Percentiles rank a stretch among this genome's conserved stretches.
These are phyloP conservation scores for Neurospora africana DNA, from an alignment of 495 filamentous ascomycete species.

Conservation along the genomic window DNA sequence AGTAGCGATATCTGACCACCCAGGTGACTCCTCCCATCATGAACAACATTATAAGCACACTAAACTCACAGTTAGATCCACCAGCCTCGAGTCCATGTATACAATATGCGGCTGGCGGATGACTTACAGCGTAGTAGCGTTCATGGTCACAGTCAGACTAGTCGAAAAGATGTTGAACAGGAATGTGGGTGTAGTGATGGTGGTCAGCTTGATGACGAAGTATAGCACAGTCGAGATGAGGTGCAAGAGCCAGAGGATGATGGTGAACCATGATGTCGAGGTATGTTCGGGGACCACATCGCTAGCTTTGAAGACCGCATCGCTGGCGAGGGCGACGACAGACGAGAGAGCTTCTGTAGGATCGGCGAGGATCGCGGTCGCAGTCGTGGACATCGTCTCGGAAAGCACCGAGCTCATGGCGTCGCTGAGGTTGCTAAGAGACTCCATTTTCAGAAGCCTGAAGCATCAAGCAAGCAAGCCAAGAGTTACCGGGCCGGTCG, in stretches of 20 bases:
- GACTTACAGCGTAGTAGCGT: slow-evolving; percentile 82
- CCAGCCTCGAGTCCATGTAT: background rate
- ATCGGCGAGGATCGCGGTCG: slow-evolving; percentile 5
- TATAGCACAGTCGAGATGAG: slow-evolving; percentile 68
- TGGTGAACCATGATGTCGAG: slow-evolving; percentile 37
- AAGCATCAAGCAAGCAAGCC: background rate
- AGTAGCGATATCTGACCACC: slow-evolving; percentile 85
- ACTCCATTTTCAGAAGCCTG: background rate
- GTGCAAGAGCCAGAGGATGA: slow-evolving; percentile 45
- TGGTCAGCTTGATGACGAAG: slow-evolving; percentile 73
- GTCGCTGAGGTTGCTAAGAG: background rate
- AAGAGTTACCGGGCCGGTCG: background rate
- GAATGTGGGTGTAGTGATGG: slow-evolving; percentile 79
- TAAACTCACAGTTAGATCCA: slow-evolving; percentile 18
- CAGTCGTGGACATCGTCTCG: background rate
- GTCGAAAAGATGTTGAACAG: slow-evolving; percentile 93
- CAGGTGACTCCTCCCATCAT: slow-evolving; percentile 76
- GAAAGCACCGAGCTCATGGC: background rate
- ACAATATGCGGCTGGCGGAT: background rate
- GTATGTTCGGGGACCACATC: slow-evolving; percentile 27
- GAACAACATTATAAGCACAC: slow-evolving; percentile 64
- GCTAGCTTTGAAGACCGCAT: slow-evolving; percentile 27
- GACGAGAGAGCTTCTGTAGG: slow-evolving; percentile 19
- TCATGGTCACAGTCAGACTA: slow-evolving; percentile 94
- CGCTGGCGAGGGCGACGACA: slow-evolving; percentile 25